phyloP scores from a whole-genome alignment of 2,329 filamentous ascomycete genomes.

The Allantophomopsis lycopodina region DNA sequence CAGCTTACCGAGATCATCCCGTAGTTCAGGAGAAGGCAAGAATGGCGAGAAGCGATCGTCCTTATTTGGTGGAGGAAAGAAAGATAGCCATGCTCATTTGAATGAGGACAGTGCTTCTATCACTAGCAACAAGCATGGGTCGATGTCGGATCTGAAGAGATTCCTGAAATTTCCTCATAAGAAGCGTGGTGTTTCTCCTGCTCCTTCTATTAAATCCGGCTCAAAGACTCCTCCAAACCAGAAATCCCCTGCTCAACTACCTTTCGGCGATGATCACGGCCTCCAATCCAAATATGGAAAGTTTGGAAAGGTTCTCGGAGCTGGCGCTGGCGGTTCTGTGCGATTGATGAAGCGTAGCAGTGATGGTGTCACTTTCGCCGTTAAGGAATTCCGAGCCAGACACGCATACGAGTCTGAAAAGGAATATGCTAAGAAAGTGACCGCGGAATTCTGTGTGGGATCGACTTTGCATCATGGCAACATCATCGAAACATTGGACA shows the following conservation, averaged over 20 bases:
- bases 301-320: constrained; percentile 84
- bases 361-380: constrained; percentile 87
- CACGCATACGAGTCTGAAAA: constrained; percentile 90
- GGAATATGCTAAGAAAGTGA: constrained; percentile 96
- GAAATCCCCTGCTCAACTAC: constrained; percentile 48
- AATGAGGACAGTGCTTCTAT: constrained; percentile 30
- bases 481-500: constrained; percentile 95
- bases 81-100: constrained; percentile 27
- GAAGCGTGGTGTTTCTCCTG: constrained; percentile 52
- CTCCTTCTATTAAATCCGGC: constrained; percentile 35
- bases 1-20: constrained; percentile 29
- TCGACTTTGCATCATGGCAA: constrained; percentile 96
- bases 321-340: constrained; percentile 88
- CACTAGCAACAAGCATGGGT: constrained; percentile 48
- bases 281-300: constrained; percentile 89
- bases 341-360: constrained; percentile 86
- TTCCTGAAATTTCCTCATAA: constrained; percentile 79
- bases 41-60: constrained; percentile 38
- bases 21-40: constrained; percentile 22
- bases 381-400: constrained; percentile 88
- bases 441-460: constrained; percentile 94
- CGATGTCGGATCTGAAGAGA: constrained; percentile 91
- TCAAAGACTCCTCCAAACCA: constrained; percentile 31
- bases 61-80: constrained; percentile 24
- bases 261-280: constrained; percentile 90